Conservation (phyloP, 768 basidiomycete genomes). For the Phlebiopsis flavidoalba region DNA sequence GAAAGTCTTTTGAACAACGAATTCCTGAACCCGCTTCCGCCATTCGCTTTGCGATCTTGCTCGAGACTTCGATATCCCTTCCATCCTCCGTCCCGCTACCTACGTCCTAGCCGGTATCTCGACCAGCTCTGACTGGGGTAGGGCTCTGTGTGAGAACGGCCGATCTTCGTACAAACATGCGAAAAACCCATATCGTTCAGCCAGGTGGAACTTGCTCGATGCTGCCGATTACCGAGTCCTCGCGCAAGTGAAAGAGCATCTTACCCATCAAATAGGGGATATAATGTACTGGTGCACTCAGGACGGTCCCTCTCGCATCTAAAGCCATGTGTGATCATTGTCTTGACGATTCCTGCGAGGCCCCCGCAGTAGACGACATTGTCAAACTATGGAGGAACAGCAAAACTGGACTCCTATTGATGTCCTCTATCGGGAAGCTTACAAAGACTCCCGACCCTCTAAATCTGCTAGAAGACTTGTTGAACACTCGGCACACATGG, state of each 20-base stretch:
- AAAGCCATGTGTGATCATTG: too few relatives aligned
- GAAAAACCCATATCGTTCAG: too few relatives aligned
- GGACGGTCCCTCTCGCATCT: neutral
- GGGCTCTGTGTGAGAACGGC: too few relatives aligned
- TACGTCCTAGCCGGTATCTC: constrained; percentile 6
- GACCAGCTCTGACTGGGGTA: neutral
- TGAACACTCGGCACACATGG: neutral
- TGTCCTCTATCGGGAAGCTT: too few relatives aligned
- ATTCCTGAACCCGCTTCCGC: constrained; percentile 6
- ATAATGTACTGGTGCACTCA: neutral
- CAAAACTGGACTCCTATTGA: neutral
- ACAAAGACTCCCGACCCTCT: neutral
- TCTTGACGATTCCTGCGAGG: too few relatives aligned
- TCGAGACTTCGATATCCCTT: constrained; percentile 8
- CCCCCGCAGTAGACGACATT: neutral
- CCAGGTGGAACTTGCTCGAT: neutral
- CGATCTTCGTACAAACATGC: too few relatives aligned
- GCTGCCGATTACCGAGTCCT: neutral
- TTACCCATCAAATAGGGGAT: neutral
- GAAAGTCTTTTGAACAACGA: neutral
- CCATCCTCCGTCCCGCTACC: constrained; percentile 12
- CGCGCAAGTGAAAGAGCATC: neutral
- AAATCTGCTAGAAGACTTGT: neutral
- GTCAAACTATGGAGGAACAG: neutral
- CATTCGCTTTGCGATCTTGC: constrained; percentile 12